Conservation (phyloP, 352 stramenopile species). For the Phytopythium helicoides region DNA sequence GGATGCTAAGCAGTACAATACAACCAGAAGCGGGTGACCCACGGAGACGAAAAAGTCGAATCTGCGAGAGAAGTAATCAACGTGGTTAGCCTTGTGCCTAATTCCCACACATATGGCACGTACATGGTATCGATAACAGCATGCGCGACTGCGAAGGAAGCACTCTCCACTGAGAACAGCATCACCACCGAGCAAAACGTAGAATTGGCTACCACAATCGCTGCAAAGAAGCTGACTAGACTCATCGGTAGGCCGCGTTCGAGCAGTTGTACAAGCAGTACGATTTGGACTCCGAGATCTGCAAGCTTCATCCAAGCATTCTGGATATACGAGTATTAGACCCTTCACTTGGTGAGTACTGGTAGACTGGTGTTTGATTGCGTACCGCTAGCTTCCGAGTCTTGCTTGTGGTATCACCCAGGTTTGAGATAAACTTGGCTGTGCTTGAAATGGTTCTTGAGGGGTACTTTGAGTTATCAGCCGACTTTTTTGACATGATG, state of each 20-base stretch:
- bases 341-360: background rate
- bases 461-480: too few species aligned
- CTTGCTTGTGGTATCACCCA: background rate
- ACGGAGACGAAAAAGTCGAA: constrained; percentile 26
- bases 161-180: constrained; percentile 12
- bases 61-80: too few species aligned
- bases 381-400: background rate
- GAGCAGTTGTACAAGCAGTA: constrained; percentile 19
- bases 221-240: constrained; percentile 18
- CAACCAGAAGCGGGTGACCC: constrained; percentile 20
- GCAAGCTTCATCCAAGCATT: constrained; percentile 22
- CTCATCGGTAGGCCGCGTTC: constrained; percentile 13
- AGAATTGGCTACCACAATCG: constrained; percentile 17
- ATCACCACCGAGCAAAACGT: constrained; percentile 11
- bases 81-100: too few species aligned
- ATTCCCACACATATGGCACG: background rate
- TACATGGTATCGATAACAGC: constrained; percentile 30
- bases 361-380: constrained; percentile 4
- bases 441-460: background rate
- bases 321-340: background rate
- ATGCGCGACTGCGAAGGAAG: constrained; percentile 8
- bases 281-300: constrained; percentile 16
- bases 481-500: too few species aligned
- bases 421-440: background rate
- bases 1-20: constrained; percentile 17